A percentile compares a stretch with the other conserved stretches of the same genome.
These are phyloP conservation scores for Scutellaria barbata DNA, from an alignment of 257 asterid species.

Conservation along the genomic window DNA sequence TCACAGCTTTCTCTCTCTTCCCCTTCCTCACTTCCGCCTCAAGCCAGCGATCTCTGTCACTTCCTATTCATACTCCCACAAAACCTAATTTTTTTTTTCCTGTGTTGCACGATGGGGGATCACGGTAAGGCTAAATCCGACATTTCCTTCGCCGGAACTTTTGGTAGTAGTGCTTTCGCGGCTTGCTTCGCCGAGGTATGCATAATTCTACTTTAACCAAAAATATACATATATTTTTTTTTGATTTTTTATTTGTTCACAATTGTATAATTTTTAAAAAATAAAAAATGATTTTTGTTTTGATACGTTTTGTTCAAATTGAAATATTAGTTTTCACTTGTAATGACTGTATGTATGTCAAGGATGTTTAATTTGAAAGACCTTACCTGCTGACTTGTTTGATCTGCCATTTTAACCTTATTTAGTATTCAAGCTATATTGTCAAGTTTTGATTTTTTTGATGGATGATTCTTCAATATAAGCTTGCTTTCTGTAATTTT, in stretches of 20 bases:
- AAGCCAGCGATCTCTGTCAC: constrained; percentile 10
- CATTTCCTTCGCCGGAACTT: constrained; percentile 80
- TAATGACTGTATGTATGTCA: not conserved
- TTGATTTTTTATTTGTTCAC: not conserved
- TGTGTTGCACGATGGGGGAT: constrained; percentile 55
- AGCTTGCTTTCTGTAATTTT: constrained; percentile 8
- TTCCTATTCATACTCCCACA: not conserved
- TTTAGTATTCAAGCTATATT: not conserved
- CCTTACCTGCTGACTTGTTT: constrained; percentile 29
- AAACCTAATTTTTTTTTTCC: not conserved
- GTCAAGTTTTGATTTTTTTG: not conserved
- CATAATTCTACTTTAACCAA: not conserved
- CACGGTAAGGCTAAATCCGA: constrained; percentile 73
- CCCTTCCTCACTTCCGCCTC: not conserved
- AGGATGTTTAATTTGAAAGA: constrained; percentile 12
- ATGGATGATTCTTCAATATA: not conserved
- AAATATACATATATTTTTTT: not conserved
- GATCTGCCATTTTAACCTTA: constrained; percentile 26
- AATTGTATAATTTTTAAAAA: too few relatives aligned
- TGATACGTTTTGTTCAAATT: not conserved
- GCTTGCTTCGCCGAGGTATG: constrained; percentile 93
- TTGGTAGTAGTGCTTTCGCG: constrained; percentile 92
- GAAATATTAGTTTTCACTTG: too few relatives aligned
- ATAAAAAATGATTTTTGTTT: not conserved
- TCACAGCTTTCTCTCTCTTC: not conserved